Conservation (phyloP, 371 early-diverging fungal genomes). For the Batrachochytrium dendrobatidis region DNA sequence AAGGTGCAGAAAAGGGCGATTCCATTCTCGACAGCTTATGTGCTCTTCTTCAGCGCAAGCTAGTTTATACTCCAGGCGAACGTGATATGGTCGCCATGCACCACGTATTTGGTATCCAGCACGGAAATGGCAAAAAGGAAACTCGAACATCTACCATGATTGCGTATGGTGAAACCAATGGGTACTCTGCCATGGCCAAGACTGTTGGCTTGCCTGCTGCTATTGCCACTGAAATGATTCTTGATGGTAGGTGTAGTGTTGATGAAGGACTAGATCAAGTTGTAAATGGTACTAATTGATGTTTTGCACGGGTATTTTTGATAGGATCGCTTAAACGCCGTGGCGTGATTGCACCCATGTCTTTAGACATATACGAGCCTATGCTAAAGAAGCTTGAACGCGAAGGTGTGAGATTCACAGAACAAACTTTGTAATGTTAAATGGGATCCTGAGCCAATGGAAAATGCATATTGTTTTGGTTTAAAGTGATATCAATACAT, state of each 20-base stretch:
- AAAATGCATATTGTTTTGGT: too few relatives aligned
- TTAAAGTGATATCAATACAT: too few relatives aligned
- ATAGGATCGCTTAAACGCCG: conserved; percentile 20
- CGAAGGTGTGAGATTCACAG: conserved; percentile 62
- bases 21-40: conserved; percentile 84
- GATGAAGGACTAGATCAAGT: not conserved
- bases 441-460: too few relatives aligned
- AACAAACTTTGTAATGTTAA: not conserved
- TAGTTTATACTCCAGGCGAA: conserved; percentile 85
- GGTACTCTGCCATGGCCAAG: conserved; percentile 93
- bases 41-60: conserved; percentile 87
- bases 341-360: conserved; percentile 94
- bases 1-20: conserved; percentile 28
- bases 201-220: conserved; percentile 97
- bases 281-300: not conserved
- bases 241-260: conserved; percentile 56
- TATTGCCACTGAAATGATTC: conserved; percentile 84
- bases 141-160: conserved; percentile 85
- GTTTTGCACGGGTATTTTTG: not conserved
- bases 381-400: conserved; percentile 77
- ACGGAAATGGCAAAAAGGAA: conserved; percentile 46
- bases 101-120: conserved; percentile 87
- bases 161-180: conserved; percentile 84
- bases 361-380: conserved; percentile 78
- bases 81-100: conserved; percentile 95